Percentiles rank a stretch among this genome's conserved stretches.
phyloP scores from a whole-genome alignment of 164 flowering plant genomes.

The Kingdonia uniflora region DNA sequence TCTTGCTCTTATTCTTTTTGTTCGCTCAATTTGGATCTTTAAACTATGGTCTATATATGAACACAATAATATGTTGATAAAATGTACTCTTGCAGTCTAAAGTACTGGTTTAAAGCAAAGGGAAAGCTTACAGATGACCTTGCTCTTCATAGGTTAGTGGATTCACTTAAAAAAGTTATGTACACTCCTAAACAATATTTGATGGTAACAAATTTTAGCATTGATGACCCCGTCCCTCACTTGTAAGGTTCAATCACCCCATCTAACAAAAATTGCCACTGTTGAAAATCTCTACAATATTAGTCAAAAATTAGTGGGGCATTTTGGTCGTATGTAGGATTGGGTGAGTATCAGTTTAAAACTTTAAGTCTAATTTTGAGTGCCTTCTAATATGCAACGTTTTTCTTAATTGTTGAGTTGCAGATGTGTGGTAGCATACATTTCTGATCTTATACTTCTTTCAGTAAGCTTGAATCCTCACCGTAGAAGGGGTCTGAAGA shows the following conservation, averaged over 20 bases:
- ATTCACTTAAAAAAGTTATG: neutral
- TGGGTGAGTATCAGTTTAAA: too few relatives aligned
- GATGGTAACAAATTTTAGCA: too few relatives aligned
- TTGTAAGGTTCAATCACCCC: too few relatives aligned
- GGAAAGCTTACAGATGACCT: constrained; percentile 93
- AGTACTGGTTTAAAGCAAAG: constrained; percentile 81
- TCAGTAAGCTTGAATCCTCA: constrained; percentile 72
- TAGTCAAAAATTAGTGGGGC: too few relatives aligned
- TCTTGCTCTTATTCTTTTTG: neutral
- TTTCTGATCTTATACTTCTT: constrained; percentile 76
- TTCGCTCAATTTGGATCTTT: too few relatives aligned
- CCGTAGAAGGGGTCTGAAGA: constrained; percentile 49
- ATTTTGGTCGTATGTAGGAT: too few relatives aligned
- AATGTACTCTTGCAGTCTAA: constrained; percentile 39
- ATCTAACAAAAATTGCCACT: too few relatives aligned
- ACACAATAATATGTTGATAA: too few relatives aligned
- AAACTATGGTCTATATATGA: too few relatives aligned
- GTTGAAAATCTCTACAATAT: too few relatives aligned
- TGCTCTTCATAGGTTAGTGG: constrained; percentile 77
- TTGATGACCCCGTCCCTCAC: too few relatives aligned
- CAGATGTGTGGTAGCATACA: constrained; percentile 90
- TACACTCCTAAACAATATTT: neutral
- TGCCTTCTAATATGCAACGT: constrained; percentile 6
- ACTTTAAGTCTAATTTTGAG: too few relatives aligned
- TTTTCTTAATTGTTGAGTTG: constrained; percentile 16